Conservation (phyloP, 192 early-diverging fungal species). For the Obelidium mucronatum region DNA sequence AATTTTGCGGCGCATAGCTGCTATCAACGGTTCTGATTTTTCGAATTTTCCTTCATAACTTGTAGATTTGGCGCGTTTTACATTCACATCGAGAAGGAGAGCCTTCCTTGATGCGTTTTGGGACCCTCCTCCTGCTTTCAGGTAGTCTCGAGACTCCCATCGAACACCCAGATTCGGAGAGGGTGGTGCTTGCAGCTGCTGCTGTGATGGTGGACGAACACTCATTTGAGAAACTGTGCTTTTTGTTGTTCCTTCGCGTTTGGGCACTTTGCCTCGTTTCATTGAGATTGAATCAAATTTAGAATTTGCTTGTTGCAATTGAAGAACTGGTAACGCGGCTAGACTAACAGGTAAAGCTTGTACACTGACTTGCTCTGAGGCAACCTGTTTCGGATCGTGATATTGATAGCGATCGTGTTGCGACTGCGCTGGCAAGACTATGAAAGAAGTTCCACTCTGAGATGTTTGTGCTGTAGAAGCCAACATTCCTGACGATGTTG, state of each 20-base stretch:
- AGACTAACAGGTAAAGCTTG: background rate
- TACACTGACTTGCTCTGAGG: background rate
- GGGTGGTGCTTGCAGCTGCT: background rate
- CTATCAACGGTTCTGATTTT: background rate
- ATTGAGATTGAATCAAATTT: no score
- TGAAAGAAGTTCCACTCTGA: background rate
- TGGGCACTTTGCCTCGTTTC: no score
- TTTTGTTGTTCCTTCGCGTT: background rate
- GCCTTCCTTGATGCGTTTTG: background rate
- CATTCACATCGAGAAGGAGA: background rate
- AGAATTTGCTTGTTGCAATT: background rate
- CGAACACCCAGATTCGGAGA: background rate
- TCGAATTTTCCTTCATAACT: background rate
- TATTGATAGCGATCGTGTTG: constrained; percentile 26
- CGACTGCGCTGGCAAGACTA: background rate
- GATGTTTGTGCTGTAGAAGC: background rate
- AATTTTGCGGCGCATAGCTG: no score
- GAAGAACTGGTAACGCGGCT: background rate
- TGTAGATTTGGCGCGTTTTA: constrained; percentile 13
- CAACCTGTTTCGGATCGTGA: background rate
- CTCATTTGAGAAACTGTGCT: background rate
- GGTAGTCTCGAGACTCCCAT: background rate
- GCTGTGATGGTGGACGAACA: no score
- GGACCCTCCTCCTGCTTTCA: background rate
- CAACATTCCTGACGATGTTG: background rate